Percentiles rank a stretch among this genome's conserved stretches.
Evolutionary conservation across 202 grass and related monocot genomes (phyloP).

Genomic region (Eragrostis tef): DNA sequence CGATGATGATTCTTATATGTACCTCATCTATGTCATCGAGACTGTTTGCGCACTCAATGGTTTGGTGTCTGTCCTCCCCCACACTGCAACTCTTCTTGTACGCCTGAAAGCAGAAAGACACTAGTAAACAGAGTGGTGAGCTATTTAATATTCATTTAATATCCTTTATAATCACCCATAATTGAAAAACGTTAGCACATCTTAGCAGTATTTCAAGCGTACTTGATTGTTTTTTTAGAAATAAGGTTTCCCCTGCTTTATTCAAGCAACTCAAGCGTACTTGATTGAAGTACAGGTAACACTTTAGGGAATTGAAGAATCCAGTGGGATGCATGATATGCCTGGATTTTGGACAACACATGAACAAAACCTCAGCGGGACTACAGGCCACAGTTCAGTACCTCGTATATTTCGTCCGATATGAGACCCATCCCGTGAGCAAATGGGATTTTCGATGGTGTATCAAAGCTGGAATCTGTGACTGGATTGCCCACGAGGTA

Average conservation of each 20-base stretch:
- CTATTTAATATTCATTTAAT: not conserved
- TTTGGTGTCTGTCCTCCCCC: conserved; percentile 42
- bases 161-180: not conserved
- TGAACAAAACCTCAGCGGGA: not conserved
- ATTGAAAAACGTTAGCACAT: not conserved
- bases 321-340: not conserved
- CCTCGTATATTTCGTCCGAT: conserved; percentile 73
- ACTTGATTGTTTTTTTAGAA: too few species aligned
- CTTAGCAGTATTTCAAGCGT: not conserved
- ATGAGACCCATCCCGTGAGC: conserved; percentile 62
- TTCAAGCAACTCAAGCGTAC: too few species aligned
- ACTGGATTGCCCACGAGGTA: conserved; percentile 63
- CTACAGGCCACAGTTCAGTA: not conserved
- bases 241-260: too few species aligned
- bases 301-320: not conserved
- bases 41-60: conserved; percentile 49
- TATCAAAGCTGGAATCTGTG: conserved; percentile 43
- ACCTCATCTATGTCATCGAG: conserved; percentile 53
- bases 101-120: conserved; percentile 39
- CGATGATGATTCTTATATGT: not conserved
- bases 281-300: too few species aligned
- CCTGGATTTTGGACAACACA: not conserved
- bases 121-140: not conserved
- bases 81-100: conserved; percentile 59
- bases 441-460: conserved; percentile 47